Evolutionary conservation across 345 rosid genomes (phyloP).

Genomic region (Gossypium turneri): DNA sequence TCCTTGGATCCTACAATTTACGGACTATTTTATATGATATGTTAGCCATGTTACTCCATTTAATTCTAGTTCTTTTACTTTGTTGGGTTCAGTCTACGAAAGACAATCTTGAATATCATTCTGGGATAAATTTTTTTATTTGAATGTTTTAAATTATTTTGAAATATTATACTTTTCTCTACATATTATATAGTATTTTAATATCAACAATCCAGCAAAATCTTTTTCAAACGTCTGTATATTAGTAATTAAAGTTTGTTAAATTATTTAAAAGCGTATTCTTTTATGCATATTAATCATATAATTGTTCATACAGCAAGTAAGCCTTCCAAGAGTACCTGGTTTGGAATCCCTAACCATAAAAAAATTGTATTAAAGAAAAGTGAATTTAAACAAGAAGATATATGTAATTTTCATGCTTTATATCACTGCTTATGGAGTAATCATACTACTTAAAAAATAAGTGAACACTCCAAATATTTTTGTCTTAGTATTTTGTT

Average conservation of each 20-base stretch:
- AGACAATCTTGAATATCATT: neutral
- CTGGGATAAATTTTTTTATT: neutral
- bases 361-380: no score
- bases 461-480: neutral
- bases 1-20: neutral
- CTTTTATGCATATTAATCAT: no score
- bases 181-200: no score
- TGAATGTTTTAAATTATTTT: neutral
- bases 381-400: no score
- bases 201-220: no score
- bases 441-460: neutral
- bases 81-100: neutral
- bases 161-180: neutral
- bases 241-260: no score
- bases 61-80: neutral
- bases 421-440: neutral
- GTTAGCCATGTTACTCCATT: neutral
- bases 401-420: neutral
- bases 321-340: no score
- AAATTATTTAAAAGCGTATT: no score
- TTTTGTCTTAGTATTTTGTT: neutral
- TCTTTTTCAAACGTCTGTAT: no score
- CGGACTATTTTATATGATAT: neutral
- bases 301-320: no score
- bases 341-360: no score